A percentile compares a stretch with the other conserved stretches of the same genome.
phyloP scores from a whole-genome alignment of 2,329 filamentous ascomycete genomes.

The Neoscytalidium dimidiatum region DNA sequence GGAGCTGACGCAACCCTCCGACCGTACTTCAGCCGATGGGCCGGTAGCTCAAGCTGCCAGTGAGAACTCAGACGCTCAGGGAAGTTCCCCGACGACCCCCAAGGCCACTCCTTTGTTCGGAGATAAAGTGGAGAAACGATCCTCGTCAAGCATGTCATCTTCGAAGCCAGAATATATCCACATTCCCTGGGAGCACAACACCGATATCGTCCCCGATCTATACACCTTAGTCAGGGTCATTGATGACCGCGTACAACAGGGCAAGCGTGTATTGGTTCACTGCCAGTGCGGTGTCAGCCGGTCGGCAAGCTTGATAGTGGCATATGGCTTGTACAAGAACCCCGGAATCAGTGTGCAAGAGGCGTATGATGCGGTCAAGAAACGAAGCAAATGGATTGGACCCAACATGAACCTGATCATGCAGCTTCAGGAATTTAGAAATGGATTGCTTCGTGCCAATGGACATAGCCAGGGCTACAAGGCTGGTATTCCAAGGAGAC shows the following conservation, averaged over 20 bases:
- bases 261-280: conserved; percentile 79
- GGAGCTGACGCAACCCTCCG: conserved; percentile 13
- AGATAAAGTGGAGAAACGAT: conserved; percentile 24
- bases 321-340: conserved; percentile 79
- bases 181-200: conserved; percentile 86
- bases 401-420: conserved; percentile 93
- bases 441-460: conserved; percentile 44
- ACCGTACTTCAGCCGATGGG: conserved; percentile 21
- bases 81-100: conserved; percentile 51
- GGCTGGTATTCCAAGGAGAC: conserved; percentile 23
- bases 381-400: conserved; percentile 83
- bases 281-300: conserved; percentile 86
- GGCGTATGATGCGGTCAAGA: conserved; percentile 78
- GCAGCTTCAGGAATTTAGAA: conserved; percentile 77
- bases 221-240: conserved; percentile 75
- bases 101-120: conserved; percentile 47
- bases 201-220: conserved; percentile 77
- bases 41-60: conserved; percentile 21
- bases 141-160: conserved; percentile 22
- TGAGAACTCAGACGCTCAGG: conserved; percentile 24
- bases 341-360: conserved; percentile 77
- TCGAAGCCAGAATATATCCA: conserved; percentile 78
- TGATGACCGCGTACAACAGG: conserved; percentile 68
- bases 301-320: conserved; percentile 83
- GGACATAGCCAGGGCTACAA: conserved; percentile 36